These are phyloP conservation scores for Ophiorrhiza pumila DNA, from an alignment of 257 asterid genomes.

Conservation along the genomic window DNA sequence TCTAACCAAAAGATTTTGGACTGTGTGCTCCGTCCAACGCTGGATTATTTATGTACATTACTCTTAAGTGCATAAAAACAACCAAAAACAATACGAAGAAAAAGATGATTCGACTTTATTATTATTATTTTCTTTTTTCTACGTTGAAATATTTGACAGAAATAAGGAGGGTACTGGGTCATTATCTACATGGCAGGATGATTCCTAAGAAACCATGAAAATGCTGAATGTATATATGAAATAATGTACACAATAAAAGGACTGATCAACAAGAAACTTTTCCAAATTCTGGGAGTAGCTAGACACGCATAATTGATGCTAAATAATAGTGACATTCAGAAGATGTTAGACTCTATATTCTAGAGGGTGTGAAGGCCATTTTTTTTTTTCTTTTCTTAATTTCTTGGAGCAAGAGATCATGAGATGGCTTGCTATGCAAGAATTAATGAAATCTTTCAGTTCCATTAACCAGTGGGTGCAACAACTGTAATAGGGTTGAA, in stretches of 20 bases:
- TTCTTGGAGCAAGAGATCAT: neutral
- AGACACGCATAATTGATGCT: neutral
- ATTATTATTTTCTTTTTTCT: neutral
- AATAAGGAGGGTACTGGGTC: neutral
- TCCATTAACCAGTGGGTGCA: slow-evolving; percentile 64
- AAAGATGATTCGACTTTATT: too few relatives aligned
- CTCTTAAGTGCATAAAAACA: too few relatives aligned
- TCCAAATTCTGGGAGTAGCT: slow-evolving; percentile 1
- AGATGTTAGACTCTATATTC: too few relatives aligned
- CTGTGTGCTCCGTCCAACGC: too few relatives aligned
- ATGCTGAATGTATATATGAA: neutral
- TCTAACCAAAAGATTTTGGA: too few relatives aligned
- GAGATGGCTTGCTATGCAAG: slow-evolving; percentile 37
- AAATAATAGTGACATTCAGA: neutral
- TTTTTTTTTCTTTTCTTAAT: too few relatives aligned
- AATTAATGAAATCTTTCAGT: slow-evolving; percentile 29
- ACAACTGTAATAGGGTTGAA: slow-evolving; percentile 50
- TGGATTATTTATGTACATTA: too few relatives aligned
- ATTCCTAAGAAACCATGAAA: neutral
- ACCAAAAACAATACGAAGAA: too few relatives aligned
- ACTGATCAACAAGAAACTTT: neutral
- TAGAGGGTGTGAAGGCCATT: neutral
- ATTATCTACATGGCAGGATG: neutral
- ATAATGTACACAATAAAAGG: slow-evolving; percentile 1
- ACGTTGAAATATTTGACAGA: neutral